phyloP scores from a whole-genome alignment of 108 stramenopile genomes.

The Cyclotella atomus region DNA sequence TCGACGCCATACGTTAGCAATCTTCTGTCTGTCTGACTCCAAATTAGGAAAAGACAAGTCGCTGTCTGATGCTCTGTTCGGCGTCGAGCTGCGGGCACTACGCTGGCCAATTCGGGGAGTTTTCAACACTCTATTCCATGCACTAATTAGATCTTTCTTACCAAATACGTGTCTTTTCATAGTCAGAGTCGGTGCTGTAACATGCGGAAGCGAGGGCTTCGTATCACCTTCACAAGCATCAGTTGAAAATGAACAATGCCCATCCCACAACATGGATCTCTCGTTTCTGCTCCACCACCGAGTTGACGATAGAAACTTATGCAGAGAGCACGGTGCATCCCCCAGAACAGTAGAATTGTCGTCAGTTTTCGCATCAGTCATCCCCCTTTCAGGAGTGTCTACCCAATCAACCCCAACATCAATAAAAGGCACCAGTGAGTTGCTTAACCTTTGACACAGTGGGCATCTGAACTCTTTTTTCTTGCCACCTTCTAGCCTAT shows the following conservation, averaged over 20 bases:
- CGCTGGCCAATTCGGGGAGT: conserved; percentile 54
- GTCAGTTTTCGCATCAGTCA: conserved; percentile 10
- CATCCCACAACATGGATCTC: conserved; percentile 64
- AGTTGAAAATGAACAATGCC: conserved; percentile 67
- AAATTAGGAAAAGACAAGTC: conserved; percentile 4
- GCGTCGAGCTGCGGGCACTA: conserved; percentile 7
- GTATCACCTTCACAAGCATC: conserved; percentile 14
- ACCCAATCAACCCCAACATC: conserved; percentile 86
- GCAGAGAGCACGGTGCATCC: conserved; percentile 37
- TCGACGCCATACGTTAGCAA: conserved; percentile 75
- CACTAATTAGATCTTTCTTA: conserved; percentile 84
- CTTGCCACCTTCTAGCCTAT: conserved; percentile 59
- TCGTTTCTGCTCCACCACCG: conserved; percentile 84
- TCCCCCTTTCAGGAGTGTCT: conserved; percentile 35
- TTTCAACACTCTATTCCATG: conserved; percentile 85
- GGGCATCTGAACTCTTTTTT: conserved; percentile 80
- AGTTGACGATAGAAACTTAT: conserved; percentile 64
- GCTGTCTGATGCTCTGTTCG: conserved; percentile 15
- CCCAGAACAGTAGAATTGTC: too few species aligned
- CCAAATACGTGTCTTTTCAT: conserved; percentile 47
- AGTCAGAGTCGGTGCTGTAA: conserved; percentile 10
- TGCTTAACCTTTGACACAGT: conserved; percentile 80
- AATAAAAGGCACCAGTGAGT: conserved; percentile 85
- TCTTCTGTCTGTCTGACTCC: conserved; percentile 48
- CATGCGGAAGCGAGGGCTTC: conserved; percentile 9